Base-by-base conservation (phyloP, 202 grass and related monocot genomes). In the Brachypodium distachyon region DNA sequence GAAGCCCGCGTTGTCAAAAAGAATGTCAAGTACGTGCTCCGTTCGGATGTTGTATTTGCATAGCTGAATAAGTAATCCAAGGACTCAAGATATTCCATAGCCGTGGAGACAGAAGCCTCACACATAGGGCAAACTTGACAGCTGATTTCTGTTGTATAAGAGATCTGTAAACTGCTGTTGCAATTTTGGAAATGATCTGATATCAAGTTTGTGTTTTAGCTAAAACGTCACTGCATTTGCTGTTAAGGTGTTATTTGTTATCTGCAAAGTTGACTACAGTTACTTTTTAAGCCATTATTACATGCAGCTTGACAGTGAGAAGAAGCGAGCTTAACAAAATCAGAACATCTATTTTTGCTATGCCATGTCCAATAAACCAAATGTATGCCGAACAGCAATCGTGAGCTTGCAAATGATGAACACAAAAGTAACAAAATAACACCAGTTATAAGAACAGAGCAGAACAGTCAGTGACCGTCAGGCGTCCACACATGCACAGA, bases 41-140 rank as follows among this genome's bases (percentile, higher is more conserved):
- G 94, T 40, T 98, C 91, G 36, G 95, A 98, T 74, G 95, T 92
- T 77, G 77, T 83, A 80, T 94, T 92, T 80, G 76, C 82, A 47
- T 92, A 94, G 67, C 69, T 44, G 70, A 21, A 81, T 11, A 69
- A 9, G n/a, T 2, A 33, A 48, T 2, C 52, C 2, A 31, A 22
- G 19, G n/a, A n/a, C n/a, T n/a, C n/a, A n/a, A n/a, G n/a, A n/a
- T n/a, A n/a, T n/a, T n/a, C n/a, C n/a, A 38, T 25, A 27, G 49
- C n/a, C 25, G 7, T 4, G 21, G 16, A 31, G 8, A 43, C 12
- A 46, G 1, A 47, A 58, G 34, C 1, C 4, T 26, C 47, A 22
- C 22, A 16, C 54, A 49, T 10, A 54, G 46, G 13, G 0, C 8
- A 39, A 53, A 19, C 13, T 25, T 44, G 44, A 42, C 17, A n/a